These are phyloP conservation scores for Acanthamoeba culbertsoni DNA, from an alignment of 208 protist genomes.

Conservation along the genomic window DNA sequence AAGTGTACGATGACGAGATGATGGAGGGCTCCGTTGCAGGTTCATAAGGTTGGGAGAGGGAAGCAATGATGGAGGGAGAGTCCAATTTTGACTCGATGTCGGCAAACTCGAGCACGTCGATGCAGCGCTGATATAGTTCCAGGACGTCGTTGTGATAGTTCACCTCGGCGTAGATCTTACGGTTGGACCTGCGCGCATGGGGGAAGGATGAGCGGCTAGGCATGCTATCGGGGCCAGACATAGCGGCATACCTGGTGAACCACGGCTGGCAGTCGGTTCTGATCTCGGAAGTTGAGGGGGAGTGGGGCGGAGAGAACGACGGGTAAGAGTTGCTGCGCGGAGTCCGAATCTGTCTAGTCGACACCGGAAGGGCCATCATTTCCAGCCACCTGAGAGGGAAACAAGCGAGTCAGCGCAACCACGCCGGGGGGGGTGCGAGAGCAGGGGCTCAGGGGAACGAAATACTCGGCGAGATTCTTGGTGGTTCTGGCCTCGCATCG, in stretches of 20 bases:
- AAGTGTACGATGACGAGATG: neutral
- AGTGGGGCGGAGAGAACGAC: neutral
- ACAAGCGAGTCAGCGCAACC: neutral
- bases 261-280: conserved; percentile 11
- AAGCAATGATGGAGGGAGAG: neutral
- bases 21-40: neutral
- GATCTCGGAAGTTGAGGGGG: conserved; percentile 26
- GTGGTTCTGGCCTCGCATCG: conserved; percentile 36
- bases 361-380: neutral
- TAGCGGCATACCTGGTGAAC: neutral
- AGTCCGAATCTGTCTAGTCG: neutral
- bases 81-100: conserved; percentile 36
- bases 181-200: neutral
- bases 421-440: too few species aligned
- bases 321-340: neutral
- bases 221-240: neutral
- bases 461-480: conserved; percentile 34
- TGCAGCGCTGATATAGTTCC: conserved; percentile 50
- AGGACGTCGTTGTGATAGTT: conserved; percentile 57
- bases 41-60: neutral
- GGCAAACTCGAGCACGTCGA: conserved; percentile 58
- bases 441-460: too few species aligned
- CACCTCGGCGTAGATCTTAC: conserved; percentile 49
- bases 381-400: conserved; percentile 6
- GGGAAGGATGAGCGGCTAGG: too few species aligned